These are phyloP conservation scores for Cornus suecica DNA, from an alignment of 148 eudicot genomes.

Conservation along the genomic window DNA sequence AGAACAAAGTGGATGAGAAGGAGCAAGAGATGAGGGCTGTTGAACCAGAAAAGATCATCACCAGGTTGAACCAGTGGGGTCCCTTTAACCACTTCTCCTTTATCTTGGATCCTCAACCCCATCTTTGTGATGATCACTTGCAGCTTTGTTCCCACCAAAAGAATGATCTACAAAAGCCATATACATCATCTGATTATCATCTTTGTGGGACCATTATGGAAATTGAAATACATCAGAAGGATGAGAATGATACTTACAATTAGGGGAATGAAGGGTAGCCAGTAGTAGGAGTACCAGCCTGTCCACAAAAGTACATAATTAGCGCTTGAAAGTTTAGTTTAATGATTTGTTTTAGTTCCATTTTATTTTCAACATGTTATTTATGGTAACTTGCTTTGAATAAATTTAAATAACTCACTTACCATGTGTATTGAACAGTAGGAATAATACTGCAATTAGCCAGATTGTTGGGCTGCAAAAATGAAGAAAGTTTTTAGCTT, in stretches of 20 bases:
- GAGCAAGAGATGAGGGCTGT: slow-evolving; percentile 41
- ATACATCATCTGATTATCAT: not conserved
- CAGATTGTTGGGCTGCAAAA: slow-evolving; percentile 48
- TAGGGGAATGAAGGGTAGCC: slow-evolving; percentile 46
- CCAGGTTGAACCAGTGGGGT: slow-evolving; percentile 42
- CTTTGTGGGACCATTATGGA: not conserved
- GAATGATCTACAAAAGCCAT: slow-evolving; percentile 19
- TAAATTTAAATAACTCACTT: slow-evolving; percentile 2
- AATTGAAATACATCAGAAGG: not conserved
- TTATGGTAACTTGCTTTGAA: too few relatives aligned
- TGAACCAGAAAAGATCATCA: slow-evolving; percentile 55
- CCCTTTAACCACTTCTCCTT: slow-evolving; percentile 41
- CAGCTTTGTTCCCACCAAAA: slow-evolving; percentile 49
- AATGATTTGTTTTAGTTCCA: too few relatives aligned
- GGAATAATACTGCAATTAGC: slow-evolving; percentile 45
- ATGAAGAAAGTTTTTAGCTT: not conserved
- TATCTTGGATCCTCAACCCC: slow-evolving; percentile 42
- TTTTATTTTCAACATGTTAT: too few relatives aligned
- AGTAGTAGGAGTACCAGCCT: slow-evolving; percentile 33
- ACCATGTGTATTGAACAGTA: slow-evolving; percentile 51
- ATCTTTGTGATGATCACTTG: slow-evolving; percentile 51
- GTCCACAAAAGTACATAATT: not conserved
- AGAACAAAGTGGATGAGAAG: slow-evolving; percentile 49
- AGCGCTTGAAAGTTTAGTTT: not conserved
- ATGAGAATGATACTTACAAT: slow-evolving; percentile 27